Conservation (phyloP, 495 filamentous ascomycete species). For the Penicillium coffeae region DNA sequence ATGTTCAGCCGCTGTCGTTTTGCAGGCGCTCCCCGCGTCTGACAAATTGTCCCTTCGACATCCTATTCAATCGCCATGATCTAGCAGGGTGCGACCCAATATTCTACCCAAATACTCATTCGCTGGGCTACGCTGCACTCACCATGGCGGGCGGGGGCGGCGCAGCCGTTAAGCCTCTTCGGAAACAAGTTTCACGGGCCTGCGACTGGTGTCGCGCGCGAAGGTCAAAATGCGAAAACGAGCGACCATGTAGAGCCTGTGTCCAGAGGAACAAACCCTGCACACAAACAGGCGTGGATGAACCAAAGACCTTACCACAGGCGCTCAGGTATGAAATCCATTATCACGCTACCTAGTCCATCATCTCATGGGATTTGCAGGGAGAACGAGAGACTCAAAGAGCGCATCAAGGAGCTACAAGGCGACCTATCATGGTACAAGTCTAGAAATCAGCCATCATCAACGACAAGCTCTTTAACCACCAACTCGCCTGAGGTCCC, state of each 20-base stretch:
- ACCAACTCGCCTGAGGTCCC: neutral
- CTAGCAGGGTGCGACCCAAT: neutral
- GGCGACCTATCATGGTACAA: slow-evolving; percentile 1
- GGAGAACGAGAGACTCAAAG: slow-evolving; percentile 3
- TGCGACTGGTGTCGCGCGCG: slow-evolving; percentile 4
- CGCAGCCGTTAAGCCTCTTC: neutral
- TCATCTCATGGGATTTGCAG: neutral
- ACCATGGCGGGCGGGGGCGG: neutral
- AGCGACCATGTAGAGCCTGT: slow-evolving; percentile 3
- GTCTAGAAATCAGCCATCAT: neutral
- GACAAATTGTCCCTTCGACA: neutral
- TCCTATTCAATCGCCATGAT: neutral
- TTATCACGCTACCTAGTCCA: neutral
- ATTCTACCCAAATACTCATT: neutral
- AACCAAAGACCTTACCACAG: neutral
- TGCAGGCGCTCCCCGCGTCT: no score
- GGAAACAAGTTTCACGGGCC: slow-evolving; percentile 1
- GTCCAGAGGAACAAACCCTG: slow-evolving; percentile 2
- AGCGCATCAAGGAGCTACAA: neutral
- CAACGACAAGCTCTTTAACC: neutral
- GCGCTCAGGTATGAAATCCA: neutral
- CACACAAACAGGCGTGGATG: neutral
- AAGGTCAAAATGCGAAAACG: slow-evolving; percentile 5
- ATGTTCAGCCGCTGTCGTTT: no score
- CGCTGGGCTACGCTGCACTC: neutral